phyloP scores from a whole-genome alignment of 2,329 filamentous ascomycete genomes.

The Plectosphaerella cucumerina region DNA sequence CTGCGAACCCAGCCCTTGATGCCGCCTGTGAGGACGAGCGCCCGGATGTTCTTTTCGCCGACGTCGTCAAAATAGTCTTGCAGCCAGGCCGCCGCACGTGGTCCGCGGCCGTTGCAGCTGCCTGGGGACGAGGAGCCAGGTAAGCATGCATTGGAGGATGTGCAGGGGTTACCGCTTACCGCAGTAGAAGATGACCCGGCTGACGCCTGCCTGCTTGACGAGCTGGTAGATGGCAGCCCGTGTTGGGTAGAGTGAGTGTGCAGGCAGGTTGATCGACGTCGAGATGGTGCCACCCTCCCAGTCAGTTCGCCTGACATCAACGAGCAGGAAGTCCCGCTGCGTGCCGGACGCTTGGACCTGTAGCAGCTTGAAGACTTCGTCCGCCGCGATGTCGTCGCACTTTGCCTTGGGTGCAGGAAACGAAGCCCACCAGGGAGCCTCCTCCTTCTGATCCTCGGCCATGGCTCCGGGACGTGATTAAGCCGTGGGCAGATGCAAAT shows the following conservation, averaged over 20 bases:
- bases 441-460: neutral
- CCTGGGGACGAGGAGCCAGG: constrained; percentile 29
- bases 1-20: constrained; percentile 52
- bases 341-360: constrained; percentile 26
- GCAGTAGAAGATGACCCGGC: constrained; percentile 51
- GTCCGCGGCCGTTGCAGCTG: constrained; percentile 46
- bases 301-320: constrained; percentile 51
- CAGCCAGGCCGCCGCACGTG: constrained; percentile 51
- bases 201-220: constrained; percentile 43
- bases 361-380: constrained; percentile 35
- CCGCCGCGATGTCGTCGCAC: constrained; percentile 30
- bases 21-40: constrained; percentile 45
- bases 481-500: too few species aligned
- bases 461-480: neutral
- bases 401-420: constrained; percentile 39
- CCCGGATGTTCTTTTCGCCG: constrained; percentile 36
- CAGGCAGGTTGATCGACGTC: constrained; percentile 54
- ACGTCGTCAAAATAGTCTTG: constrained; percentile 49
- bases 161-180: constrained; percentile 27
- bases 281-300: constrained; percentile 57
- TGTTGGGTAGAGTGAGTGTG: constrained; percentile 49
- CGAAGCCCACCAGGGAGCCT: constrained; percentile 30
- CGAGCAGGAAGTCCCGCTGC: constrained; percentile 36
- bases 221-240: constrained; percentile 43
- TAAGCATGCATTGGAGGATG: neutral